These are phyloP conservation scores for Stereocaulon alpinum DNA, from an alignment of 495 filamentous ascomycete genomes.

Conservation along the genomic window DNA sequence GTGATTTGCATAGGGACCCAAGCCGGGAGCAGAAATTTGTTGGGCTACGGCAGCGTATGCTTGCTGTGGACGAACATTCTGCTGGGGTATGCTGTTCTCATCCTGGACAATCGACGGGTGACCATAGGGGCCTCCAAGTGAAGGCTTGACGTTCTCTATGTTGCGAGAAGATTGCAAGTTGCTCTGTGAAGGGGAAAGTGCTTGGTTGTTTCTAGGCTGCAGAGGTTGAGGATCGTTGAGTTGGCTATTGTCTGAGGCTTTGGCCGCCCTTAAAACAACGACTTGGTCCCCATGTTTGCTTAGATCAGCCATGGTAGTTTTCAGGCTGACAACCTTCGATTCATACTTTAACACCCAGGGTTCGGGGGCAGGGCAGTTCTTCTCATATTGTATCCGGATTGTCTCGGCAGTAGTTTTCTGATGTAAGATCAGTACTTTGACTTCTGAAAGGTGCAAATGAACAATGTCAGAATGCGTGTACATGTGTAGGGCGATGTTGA, in stretches of 20 bases:
- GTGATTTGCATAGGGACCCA: background rate
- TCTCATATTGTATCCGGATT: constrained; percentile 23
- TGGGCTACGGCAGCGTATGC: background rate
- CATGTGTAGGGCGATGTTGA: background rate
- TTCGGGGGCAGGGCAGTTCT: constrained; percentile 8
- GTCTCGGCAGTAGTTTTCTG: constrained; percentile 29
- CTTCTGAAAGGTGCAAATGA: background rate
- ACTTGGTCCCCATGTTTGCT: constrained; percentile 25
- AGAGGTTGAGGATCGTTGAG: constrained; percentile 10
- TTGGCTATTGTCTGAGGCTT: constrained; percentile 6
- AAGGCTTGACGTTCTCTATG: background rate
- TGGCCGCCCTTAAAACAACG: constrained; percentile 26
- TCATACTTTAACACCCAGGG: constrained; percentile 19
- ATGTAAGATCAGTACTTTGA: background rate
- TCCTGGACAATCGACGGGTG: background rate
- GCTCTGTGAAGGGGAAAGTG: background rate
- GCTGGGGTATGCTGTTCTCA: background rate
- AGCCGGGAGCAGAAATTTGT: background rate
- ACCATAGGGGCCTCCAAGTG: background rate
- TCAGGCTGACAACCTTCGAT: constrained; percentile 19
- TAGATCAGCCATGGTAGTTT: constrained; percentile 16
- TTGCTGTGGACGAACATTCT: background rate
- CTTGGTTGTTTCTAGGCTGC: constrained; percentile 7
- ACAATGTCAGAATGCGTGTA: background rate
- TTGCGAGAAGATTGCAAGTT: background rate